Base-by-base conservation (phyloP, 75 land plant species). In the Selaginella moellendorffii region DNA sequence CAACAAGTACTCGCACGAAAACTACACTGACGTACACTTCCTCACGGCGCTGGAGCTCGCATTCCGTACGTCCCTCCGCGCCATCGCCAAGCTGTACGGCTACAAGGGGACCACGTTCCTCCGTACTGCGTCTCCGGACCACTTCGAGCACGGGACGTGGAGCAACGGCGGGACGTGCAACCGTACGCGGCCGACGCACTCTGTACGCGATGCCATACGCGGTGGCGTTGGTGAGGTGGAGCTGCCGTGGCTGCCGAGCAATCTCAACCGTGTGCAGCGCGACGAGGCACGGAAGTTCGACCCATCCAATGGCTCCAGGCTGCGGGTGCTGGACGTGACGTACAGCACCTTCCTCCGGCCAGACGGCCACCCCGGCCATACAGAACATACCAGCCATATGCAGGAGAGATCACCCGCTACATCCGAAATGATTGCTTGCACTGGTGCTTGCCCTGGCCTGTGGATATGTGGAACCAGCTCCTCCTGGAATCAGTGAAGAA, bases 281-380 rank as follows among this genome's bases (percentile, higher is more conserved):
- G 46, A 36, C 10, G 46, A 36, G 14, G 10, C 5, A 5, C 10
- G 10, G 14, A 36, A 36, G 46, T 36, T 36, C 14, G 46, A 5
- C 10, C 5, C 10, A 5, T 5, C 5, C 10, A 36, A 36, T 14
- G 46, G 46, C 10, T 36, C 46, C 10, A 77, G 51, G 53, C 0
- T 85, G 2, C 74, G 74, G 69, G 68, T 75, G 0, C 28, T 85
- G 80, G 80, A 85, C 71, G 76, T 85, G 29, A 85, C 84, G 1
- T 53, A 76, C 54, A 30, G 83, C 64, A 69, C 88, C 1, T 21
- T 75, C 61, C 14, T 85, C 78, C 71, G 88, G 60, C 76, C 84
- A 12, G 88, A 85, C 71, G 88, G 80, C 18, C 42, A 81, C 58
- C 83, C 81, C 21, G 53, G 26, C 24, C 83, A 21, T 80, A 75